Evolutionary conservation across 257 asterid species (phyloP).

Genomic region (Solanum tacnaense): DNA sequence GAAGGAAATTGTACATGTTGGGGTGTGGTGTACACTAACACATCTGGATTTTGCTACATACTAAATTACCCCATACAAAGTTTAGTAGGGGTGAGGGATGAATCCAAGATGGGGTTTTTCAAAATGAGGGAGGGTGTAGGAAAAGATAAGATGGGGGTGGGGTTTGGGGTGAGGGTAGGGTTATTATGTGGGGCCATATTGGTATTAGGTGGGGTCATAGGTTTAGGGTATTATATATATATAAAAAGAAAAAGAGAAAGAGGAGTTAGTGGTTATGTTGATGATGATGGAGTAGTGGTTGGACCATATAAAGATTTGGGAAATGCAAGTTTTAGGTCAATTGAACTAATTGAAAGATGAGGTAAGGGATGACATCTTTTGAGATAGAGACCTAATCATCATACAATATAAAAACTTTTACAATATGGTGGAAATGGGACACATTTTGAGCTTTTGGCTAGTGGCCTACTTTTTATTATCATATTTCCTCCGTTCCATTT

Average conservation of each 20-base stretch:
- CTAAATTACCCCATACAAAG: conserved; percentile 60
- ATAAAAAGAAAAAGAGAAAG: conserved; percentile 33
- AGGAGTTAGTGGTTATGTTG: conserved; percentile 44
- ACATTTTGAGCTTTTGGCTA: not conserved
- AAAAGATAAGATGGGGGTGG: conserved; percentile 23
- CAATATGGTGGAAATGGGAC: not conserved
- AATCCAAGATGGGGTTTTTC: conserved; percentile 59
- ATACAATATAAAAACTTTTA: not conserved
- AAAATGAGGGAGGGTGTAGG: conserved; percentile 57
- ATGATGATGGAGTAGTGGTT: conserved; percentile 45
- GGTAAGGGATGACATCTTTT: conserved; percentile 41
- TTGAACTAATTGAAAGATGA: conserved; percentile 70
- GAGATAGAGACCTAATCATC: not conserved
- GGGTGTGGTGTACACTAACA: conserved; percentile 85
- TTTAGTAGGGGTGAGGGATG: conserved; percentile 47
- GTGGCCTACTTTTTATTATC: not conserved
- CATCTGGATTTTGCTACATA: conserved; percentile 84
- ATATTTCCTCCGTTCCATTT: no score
- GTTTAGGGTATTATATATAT: conserved; percentile 31
- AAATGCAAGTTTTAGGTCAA: conserved; percentile 77
- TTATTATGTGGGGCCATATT: conserved; percentile 43
- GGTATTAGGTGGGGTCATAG: conserved; percentile 38
- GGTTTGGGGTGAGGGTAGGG: conserved; percentile 47
- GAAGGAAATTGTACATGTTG: conserved; percentile 62
- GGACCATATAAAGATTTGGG: conserved; percentile 89